Evolutionary conservation across 139 green algal genomes (phyloP), one percentile per base, ranked within the genome.

Genomic region (Astrephomene gubernaculifera): DNA sequence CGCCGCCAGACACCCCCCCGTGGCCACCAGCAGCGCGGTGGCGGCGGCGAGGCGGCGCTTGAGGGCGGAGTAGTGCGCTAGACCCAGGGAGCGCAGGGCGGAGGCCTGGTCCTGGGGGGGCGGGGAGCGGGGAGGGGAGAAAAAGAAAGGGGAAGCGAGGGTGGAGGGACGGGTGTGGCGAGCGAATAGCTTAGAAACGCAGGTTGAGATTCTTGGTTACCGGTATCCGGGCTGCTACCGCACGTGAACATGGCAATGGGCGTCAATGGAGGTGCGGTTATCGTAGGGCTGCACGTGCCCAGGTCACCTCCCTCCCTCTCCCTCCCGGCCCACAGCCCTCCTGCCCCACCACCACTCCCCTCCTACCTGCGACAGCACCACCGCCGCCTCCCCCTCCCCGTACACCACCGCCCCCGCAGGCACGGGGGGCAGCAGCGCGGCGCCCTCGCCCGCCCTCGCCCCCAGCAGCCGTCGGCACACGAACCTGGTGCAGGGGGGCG

Each of bases 401-500:
- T 97, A 96, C n/a, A 97, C 91, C 22, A 96, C 90, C 3, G 88
- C 75, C 8, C 88, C 88, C 7, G 71, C 76, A 0, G 94, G 93
- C 41, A 97, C 89, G 2, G 95, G 92, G 0, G 76, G 84, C 33
- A 97, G 87, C 74, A 92, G 94, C 2, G 80, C 91, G 1, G 94
- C 94, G 5, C 90, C 73, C 44, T 91, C 74, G 3, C 86, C 87
- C 6, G 31, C 68, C 27, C 79, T 54, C 6, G 79, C 84, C 25
- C 95, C 95, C 61, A 97, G 80, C 41, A 74, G 31, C 54, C 89
- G 61, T 2, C 90, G 86, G 79, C 93, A 97, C n/a, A 97, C 79
- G 81, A 97, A 97, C 64, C 94, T 95, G 89, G 49, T 4, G 38
- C 10, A 4, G 44, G 69, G 63, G 4, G 57, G n/a, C 39, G 27